Base-by-base conservation (phyloP, 495 filamentous ascomycete species). In the Tirmania nivea region DNA sequence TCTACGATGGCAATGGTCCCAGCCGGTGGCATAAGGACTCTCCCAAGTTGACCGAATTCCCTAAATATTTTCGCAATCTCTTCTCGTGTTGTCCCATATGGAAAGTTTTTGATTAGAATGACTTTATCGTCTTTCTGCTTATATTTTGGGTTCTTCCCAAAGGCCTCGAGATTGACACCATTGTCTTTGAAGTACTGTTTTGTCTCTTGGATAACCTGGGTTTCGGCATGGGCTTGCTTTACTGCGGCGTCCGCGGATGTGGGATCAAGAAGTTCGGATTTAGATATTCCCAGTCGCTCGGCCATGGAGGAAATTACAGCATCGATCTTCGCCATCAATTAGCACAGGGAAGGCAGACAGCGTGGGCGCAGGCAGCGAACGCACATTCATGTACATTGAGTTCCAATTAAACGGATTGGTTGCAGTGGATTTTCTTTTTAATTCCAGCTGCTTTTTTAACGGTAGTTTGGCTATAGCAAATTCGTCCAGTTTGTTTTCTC, bases 161-260 rank as follows among this genome's bases (percentile, higher is more conserved):
- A 96, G 9, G 88, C 79, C 54, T 94, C 76, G 19, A 99, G 71
- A 65, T 95, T 84, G 8, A 96, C 83, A 19, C 90, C 90, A 52
- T 94, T 81, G 8, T 78, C 71, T 21, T 74, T 70, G 61, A 99
- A 94, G 67, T 88, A 99, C 11, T 78, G 69, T 64, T 94, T 96
- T 0, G 89, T 93, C 64, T 96, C 92, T 70, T 93, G 84, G 56
- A 99, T 95, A 51, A 94, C 75, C 57, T 88, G 83, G 19, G 92
- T 95, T 69, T 99, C 90, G 37, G 92, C 90, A 65, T 93, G 83
- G 39, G 90, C 90, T 70, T 96, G 90, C 68, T 89, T 93, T 39
- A 96, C 84, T 37, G 86, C 89, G 52, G 88, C 86, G 65, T 92
- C 84, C 42, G 89, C 79, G 54, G 82, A 93, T 1, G 92, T 94